These are phyloP conservation scores for Blastobotrys persicus DNA, from an alignment of 1,139 yeast species.

Conservation along the genomic window DNA sequence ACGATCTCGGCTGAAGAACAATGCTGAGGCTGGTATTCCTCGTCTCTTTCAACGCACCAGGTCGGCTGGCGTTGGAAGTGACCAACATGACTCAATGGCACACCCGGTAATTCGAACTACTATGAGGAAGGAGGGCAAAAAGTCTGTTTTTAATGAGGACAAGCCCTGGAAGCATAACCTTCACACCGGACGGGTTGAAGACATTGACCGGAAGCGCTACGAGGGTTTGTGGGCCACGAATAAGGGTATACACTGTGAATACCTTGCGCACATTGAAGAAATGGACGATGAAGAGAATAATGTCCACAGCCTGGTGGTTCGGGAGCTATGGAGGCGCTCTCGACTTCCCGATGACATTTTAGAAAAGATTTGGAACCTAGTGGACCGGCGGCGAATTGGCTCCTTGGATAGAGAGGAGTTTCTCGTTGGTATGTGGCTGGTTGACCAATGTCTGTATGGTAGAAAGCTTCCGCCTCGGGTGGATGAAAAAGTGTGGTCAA, in stretches of 20 bases:
- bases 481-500: constrained; percentile 39
- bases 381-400: constrained; percentile 74
- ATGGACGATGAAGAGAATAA: constrained; percentile 35
- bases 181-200: constrained; percentile 58
- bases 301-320: constrained; percentile 67
- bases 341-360: constrained; percentile 63
- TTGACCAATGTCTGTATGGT: constrained; percentile 94
- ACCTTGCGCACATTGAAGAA: constrained; percentile 24
- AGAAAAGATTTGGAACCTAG: constrained; percentile 71
- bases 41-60: neutral
- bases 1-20: neutral
- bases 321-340: constrained; percentile 78
- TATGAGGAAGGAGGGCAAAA: constrained; percentile 59
- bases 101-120: constrained; percentile 42
- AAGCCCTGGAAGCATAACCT: constrained; percentile 94
- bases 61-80: neutral
- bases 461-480: constrained; percentile 72
- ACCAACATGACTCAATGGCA: neutral
- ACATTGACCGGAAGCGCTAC: constrained; percentile 77
- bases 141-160: constrained; percentile 69
- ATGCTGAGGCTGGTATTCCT: neutral
- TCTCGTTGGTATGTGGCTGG: constrained; percentile 92
- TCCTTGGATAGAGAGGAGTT: constrained; percentile 77
- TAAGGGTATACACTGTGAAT: constrained; percentile 57
- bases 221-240: constrained; percentile 95